Evolutionary conservation across 1,139 yeast genomes (phyloP).

Genomic region (Scheffersomyces illinoinensis): DNA sequence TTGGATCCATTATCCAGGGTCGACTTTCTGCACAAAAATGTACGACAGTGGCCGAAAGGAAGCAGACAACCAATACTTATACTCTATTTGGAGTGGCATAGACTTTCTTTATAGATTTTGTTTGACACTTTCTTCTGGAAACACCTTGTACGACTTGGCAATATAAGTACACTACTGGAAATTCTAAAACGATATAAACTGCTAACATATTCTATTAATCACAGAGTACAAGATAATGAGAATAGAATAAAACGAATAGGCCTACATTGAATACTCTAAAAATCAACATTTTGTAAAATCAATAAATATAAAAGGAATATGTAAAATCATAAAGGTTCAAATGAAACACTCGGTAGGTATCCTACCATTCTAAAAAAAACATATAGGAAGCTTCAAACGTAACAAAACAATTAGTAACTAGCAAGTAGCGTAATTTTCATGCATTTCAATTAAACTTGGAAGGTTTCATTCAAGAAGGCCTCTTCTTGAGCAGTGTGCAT

Average conservation of each 20-base stretch:
- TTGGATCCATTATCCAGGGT: background rate
- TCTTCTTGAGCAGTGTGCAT: conserved; percentile 90
- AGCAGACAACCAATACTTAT: too few species aligned
- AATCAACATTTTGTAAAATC: background rate
- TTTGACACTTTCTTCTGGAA: background rate
- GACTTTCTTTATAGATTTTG: background rate
- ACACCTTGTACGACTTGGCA: too few species aligned
- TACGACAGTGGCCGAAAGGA: too few species aligned
- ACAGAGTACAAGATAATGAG: background rate
- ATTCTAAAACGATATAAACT: background rate
- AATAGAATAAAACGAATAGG: background rate
- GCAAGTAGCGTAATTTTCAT: background rate
- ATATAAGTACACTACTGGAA: too few species aligned
- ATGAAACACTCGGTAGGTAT: background rate
- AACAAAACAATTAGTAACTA: background rate
- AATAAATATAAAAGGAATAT: background rate
- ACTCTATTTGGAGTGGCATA: background rate
- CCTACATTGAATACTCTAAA: background rate
- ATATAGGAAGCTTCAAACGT: background rate
- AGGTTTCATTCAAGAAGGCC: conserved; percentile 78
- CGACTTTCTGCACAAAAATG: background rate
- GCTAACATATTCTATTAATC: background rate
- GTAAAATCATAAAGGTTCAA: background rate
- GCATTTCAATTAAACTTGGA: conserved; percentile 28
- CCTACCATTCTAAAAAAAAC: background rate